Evolutionary conservation across 768 basidiomycete genomes (phyloP).

Genomic region (Candolleomyces eurysporus): DNA sequence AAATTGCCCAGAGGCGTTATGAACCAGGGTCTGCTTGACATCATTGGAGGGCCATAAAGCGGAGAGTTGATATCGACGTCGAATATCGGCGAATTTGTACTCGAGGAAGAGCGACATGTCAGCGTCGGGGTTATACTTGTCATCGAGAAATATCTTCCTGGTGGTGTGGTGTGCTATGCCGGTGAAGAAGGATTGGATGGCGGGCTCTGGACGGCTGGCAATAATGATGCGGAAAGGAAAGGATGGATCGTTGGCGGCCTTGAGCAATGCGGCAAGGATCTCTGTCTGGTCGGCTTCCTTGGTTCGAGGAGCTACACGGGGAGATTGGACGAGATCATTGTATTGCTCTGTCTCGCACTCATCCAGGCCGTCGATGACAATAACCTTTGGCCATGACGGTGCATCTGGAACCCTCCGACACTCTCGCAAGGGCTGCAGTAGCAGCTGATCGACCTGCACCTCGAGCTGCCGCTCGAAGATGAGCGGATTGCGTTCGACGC

Average conservation of each 20-base stretch:
- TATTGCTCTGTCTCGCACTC: constrained; percentile 3
- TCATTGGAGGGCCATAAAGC: background rate
- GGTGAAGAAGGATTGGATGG: constrained; percentile 1
- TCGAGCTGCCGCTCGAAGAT: background rate
- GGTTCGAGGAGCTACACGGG: background rate
- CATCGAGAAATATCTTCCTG: constrained; percentile 2
- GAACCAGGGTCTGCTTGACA: background rate
- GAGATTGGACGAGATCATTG: background rate
- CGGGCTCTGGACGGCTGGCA: constrained; percentile 9
- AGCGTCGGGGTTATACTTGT: constrained; percentile 1
- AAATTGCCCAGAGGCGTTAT: constrained; percentile 14
- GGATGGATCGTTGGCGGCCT: background rate
- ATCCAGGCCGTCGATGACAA: constrained; percentile 13
- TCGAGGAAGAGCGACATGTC: constrained; percentile 3
- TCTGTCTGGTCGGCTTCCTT: background rate
- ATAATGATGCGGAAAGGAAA: constrained; percentile 6
- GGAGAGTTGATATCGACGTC: constrained; percentile 3
- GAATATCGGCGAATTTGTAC: background rate
- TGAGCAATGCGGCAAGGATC: constrained; percentile 3
- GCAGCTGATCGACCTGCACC: background rate
- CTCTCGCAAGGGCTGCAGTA: background rate
- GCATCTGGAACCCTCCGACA: background rate
- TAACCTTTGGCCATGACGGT: background rate
- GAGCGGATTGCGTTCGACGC: background rate
- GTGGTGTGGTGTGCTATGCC: background rate